Evolutionary conservation across 2,329 filamentous ascomycete genomes (phyloP).

Genomic region (Aspergillus sp.): DNA sequence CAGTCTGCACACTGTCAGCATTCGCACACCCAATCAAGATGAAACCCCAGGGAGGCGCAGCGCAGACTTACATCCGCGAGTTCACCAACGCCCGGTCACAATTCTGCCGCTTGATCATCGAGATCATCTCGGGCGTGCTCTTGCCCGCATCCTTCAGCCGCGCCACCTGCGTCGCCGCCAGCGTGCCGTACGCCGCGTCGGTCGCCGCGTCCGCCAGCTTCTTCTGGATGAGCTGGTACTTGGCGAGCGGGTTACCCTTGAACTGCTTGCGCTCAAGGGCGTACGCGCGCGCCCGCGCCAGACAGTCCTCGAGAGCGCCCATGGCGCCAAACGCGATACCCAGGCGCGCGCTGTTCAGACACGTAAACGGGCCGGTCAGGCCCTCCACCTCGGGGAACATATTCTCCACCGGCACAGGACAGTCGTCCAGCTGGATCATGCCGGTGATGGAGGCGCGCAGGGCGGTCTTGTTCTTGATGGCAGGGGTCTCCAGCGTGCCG

Average conservation of each 20-base stretch:
- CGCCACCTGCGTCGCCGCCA: constrained; percentile 87
- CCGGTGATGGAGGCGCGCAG: constrained; percentile 91
- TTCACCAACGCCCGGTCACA: constrained; percentile 85
- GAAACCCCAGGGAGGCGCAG: not conserved
- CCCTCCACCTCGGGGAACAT: constrained; percentile 94
- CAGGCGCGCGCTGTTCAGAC: constrained; percentile 88
- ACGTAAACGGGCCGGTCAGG: constrained; percentile 84
- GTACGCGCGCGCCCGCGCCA: constrained; percentile 77
- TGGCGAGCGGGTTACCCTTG: constrained; percentile 90
- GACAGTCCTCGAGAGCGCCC: constrained; percentile 89
- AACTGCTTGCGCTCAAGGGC: constrained; percentile 94
- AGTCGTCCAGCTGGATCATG: constrained; percentile 94
- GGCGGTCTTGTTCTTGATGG: constrained; percentile 93
- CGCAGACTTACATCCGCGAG: constrained; percentile 59
- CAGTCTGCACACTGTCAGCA: constrained; percentile 48
- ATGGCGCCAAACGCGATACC: constrained; percentile 94
- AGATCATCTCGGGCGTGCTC: constrained; percentile 90
- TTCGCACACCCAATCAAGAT: not conserved
- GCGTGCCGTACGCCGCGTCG: constrained; percentile 85
- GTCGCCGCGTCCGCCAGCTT: constrained; percentile 92
- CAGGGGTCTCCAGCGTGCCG: constrained; percentile 85
- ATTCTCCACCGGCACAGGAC: constrained; percentile 83
- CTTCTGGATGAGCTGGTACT: constrained; percentile 97
- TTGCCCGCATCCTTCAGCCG: constrained; percentile 90
- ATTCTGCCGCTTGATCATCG: constrained; percentile 95